Base-by-base conservation (phyloP, 306 rosid genomes). In the Fragaria vesca region DNA sequence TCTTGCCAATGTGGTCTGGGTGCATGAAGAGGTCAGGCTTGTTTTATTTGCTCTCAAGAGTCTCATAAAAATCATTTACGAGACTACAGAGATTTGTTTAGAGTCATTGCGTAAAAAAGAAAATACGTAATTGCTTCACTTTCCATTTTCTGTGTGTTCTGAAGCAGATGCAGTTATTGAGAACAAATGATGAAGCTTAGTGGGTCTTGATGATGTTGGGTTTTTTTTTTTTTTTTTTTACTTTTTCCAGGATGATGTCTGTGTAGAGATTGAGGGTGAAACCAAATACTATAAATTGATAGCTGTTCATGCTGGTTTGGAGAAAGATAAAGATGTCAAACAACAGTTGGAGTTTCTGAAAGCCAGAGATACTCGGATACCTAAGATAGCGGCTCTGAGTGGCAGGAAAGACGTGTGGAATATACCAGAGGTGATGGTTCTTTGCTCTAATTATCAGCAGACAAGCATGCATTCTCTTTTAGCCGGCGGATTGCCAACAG, bases 231-330 rank as follows among this genome's bases (percentile, higher is more conserved):
- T 36, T 36, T 36, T 38, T 38, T 38, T 38, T 36, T 2, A 38
- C 40, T 38, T 86, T 74, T 81, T 71, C 68, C 79, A 95, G 98
- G 93, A 89, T 36, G 88, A 91, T 80, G 91, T 95, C 75, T 85
- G 84, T 74, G 57, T 95, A 34, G 86, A 94, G 79, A 89, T 89
- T 7, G 85, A 82, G 43, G 83, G 81, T 74, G 91, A 93, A 61
- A 72, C 83, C 68, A 82, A 86, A 70, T 83, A 83, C 72, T 92
- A 89, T 85, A 90, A 86, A 83, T 83, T 94, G 93, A 90, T 92
- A 16, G 97, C 93, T 63, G 97, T 94, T 81, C 98, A 94, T 40
- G 98, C 97, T 52, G 97, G 98, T 86, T 83, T 94, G 83, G 95
- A 87, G 87, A 85, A 83, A 83, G 86, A 81, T 43, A 78, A 69